Percentiles rank a stretch among this genome's conserved stretches.
Evolutionary conservation across 106 monocot species (phyloP).

Genomic region (Triglochin maritima): DNA sequence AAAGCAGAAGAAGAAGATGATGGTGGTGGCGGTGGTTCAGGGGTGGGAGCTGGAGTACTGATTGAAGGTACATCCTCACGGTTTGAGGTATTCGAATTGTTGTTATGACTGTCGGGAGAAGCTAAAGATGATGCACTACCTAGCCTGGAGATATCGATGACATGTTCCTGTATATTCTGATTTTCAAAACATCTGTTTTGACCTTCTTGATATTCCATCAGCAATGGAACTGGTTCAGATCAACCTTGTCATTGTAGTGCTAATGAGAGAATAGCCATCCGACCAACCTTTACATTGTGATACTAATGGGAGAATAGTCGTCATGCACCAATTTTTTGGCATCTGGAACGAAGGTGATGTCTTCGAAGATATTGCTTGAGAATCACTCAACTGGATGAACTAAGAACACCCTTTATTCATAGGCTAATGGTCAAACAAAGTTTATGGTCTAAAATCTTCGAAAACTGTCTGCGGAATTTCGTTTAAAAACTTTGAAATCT

Average conservation of each 20-base stretch:
- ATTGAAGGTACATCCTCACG: not conserved
- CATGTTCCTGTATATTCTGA: constrained; percentile 3
- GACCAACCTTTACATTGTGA: no score
- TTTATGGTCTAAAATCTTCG: no score
- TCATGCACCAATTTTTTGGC: no score
- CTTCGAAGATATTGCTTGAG: no score
- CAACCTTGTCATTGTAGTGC: not conserved
- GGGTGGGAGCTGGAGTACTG: not conserved
- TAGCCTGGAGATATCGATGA: constrained; percentile 4
- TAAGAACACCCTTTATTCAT: no score
- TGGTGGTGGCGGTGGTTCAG: not conserved
- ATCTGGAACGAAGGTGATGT: no score
- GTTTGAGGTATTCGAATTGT: not conserved
- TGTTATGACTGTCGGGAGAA: not conserved
- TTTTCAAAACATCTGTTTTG: not conserved
- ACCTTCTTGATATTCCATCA: constrained; percentile 1
- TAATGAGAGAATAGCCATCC: constrained; percentile 4
- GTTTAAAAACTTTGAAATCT: no score
- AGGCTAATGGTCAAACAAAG: no score
- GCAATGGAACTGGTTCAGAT: constrained; percentile 1
- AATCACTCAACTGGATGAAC: no score
- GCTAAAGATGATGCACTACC: not conserved
- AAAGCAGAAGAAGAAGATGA: not conserved
- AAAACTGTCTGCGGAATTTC: no score
- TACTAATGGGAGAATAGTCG: no score